phyloP scores from a whole-genome alignment of 2,329 filamentous ascomycete species.

The Verticillium alfalfae region DNA sequence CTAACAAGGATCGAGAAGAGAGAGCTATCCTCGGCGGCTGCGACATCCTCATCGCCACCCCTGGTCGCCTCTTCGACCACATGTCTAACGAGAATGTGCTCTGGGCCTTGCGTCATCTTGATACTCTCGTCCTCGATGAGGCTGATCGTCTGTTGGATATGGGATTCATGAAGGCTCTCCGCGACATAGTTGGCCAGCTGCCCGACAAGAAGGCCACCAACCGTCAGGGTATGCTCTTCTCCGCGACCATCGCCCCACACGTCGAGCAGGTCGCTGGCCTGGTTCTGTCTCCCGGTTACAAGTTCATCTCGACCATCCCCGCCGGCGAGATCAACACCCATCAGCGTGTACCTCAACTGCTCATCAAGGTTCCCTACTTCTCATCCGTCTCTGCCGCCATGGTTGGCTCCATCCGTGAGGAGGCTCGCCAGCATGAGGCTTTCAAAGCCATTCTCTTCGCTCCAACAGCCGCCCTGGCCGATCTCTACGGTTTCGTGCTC shows the following conservation, averaged over 20 bases:
- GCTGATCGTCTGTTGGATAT: slow-evolving; percentile 78
- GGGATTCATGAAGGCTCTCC: slow-evolving; percentile 75
- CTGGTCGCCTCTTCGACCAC: slow-evolving; percentile 74
- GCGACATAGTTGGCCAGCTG: slow-evolving; percentile 69
- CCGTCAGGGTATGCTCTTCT: slow-evolving; percentile 75
- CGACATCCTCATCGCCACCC: slow-evolving; percentile 76
- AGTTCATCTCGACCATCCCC: slow-evolving; percentile 75
- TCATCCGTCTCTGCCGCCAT: slow-evolving; percentile 59
- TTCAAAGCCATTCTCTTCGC: slow-evolving; percentile 88
- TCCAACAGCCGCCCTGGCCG: slow-evolving; percentile 50
- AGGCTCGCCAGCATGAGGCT: slow-evolving; percentile 30
- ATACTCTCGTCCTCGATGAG: slow-evolving; percentile 79
- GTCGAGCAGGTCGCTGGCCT: slow-evolving; percentile 68
- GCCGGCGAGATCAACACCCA: slow-evolving; percentile 74
- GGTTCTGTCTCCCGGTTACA: slow-evolving; percentile 66
- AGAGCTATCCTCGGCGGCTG: slow-evolving; percentile 65
- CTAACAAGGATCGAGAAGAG: slow-evolving; percentile 69
- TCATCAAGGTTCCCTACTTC: slow-evolving; percentile 63
- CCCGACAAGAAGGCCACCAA: slow-evolving; percentile 55
- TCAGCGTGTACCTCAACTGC: slow-evolving; percentile 66
- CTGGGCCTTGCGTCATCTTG: slow-evolving; percentile 61
- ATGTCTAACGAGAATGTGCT: slow-evolving; percentile 66
- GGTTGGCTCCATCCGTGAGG: slow-evolving; percentile 48
- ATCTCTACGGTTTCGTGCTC: slow-evolving; percentile 43
- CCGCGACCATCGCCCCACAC: slow-evolving; percentile 75